These are phyloP conservation scores for Fonsecaea nubica DNA, from an alignment of 2,329 filamentous ascomycete species.

Conservation along the genomic window DNA sequence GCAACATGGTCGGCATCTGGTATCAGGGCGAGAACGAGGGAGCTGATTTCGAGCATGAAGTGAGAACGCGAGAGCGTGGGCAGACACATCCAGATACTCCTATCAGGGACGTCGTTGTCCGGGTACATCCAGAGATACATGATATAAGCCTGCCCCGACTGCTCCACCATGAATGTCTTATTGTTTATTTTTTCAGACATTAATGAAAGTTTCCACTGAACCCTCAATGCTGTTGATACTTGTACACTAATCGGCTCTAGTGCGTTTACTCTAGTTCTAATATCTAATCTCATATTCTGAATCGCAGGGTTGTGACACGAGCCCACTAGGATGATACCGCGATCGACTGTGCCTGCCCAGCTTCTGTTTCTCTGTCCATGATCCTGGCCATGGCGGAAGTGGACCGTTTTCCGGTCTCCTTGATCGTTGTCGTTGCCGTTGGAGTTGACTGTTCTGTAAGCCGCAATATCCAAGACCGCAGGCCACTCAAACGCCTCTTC, in stretches of 20 bases:
- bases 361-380: background rate
- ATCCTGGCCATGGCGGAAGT: background rate
- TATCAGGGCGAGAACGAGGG: too few relatives aligned
- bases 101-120: too few relatives aligned
- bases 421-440: background rate
- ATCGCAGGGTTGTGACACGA: background rate
- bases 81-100: too few relatives aligned
- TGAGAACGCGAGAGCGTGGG: too few relatives aligned
- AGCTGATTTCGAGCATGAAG: too few relatives aligned
- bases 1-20: too few relatives aligned
- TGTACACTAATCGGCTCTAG: background rate
- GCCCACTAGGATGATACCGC: background rate
- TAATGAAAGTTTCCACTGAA: background rate
- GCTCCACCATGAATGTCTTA: too few relatives aligned
- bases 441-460: background rate
- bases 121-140: too few relatives aligned
- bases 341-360: background rate
- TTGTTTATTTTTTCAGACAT: too few relatives aligned
- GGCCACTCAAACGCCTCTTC: background rate
- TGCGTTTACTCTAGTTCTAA: background rate
- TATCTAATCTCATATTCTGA: background rate
- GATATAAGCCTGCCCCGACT: too few relatives aligned
- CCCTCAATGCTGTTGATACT: background rate
- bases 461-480: background rate
- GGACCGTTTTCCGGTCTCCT: background rate